A percentile compares a stretch with the other conserved stretches of the same genome.
phyloP scores from a whole-genome alignment of 2,329 filamentous ascomycete genomes.

The Penicillium sclerotigenum region DNA sequence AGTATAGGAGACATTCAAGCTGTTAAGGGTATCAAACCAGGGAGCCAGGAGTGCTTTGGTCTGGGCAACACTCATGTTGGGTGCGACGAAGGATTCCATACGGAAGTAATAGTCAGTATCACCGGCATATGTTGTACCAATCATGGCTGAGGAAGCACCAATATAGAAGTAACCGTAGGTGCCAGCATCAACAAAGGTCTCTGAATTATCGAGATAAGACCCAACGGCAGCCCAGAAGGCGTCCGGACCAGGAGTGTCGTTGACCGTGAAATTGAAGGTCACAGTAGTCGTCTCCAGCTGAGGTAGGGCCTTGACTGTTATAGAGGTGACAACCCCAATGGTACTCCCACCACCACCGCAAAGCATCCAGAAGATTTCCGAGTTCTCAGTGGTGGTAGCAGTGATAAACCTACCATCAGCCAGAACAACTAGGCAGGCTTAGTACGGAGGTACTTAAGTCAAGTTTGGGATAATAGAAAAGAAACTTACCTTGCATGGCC shows the following conservation, averaged over 20 bases:
- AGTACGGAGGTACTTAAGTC: background rate
- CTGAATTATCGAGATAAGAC: slow-evolving; percentile 20
- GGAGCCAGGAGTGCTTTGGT: slow-evolving; percentile 19
- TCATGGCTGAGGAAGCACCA: slow-evolving; percentile 12
- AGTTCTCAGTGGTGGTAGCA: slow-evolving; percentile 18
- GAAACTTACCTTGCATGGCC: slow-evolving; percentile 37
- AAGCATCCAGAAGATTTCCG: slow-evolving; percentile 52
- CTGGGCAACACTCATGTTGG: slow-evolving; percentile 21
- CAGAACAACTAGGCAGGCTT: slow-evolving; percentile 1
- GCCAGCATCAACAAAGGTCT: slow-evolving; percentile 21
- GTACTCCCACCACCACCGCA: slow-evolving; percentile 55
- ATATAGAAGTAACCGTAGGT: slow-evolving; percentile 25
- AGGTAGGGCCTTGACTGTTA: slow-evolving; percentile 25
- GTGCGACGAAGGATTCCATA: slow-evolving; percentile 24
- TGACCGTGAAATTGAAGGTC: slow-evolving; percentile 24
- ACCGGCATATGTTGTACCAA: slow-evolving; percentile 17
- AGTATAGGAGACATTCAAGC: slow-evolving; percentile 17
- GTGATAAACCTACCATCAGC: slow-evolving; percentile 21
- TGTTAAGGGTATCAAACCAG: slow-evolving; percentile 20
- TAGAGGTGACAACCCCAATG: slow-evolving; percentile 45
- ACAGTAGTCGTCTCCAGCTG: slow-evolving; percentile 20
- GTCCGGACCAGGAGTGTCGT: slow-evolving; percentile 14
- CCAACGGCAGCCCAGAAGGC: slow-evolving; percentile 20
- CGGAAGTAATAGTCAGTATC: slow-evolving; percentile 26
- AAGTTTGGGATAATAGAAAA: background rate